Evolutionary conservation across 2,329 filamentous ascomycete genomes (phyloP).

Genomic region (Ophiostoma quercus): DNA sequence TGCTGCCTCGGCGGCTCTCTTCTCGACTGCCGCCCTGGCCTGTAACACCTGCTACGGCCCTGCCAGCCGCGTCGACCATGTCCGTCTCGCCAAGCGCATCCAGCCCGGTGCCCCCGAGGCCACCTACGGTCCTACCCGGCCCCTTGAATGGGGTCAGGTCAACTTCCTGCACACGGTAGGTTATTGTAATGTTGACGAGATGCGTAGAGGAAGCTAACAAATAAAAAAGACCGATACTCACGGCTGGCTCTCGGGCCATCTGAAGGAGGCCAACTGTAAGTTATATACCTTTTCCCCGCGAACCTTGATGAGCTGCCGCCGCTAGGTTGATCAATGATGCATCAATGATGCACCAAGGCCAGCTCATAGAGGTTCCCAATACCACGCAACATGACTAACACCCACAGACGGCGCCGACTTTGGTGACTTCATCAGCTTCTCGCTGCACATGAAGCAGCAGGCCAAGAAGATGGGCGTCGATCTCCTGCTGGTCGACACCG

Average conservation of each 20-base stretch:
- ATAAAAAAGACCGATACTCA: slow-evolving; percentile 50
- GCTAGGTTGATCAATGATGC: background rate
- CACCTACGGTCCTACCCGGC: slow-evolving; percentile 37
- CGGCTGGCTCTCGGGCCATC: slow-evolving; percentile 57
- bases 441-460: slow-evolving; percentile 54
- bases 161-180: slow-evolving; percentile 55
- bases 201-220: background rate
- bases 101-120: slow-evolving; percentile 44
- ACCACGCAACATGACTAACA: background rate
- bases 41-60: slow-evolving; percentile 43
- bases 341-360: background rate
- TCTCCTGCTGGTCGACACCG: slow-evolving; percentile 56
- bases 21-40: slow-evolving; percentile 31
- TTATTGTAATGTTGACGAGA: background rate
- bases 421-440: slow-evolving; percentile 60
- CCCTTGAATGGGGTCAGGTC: slow-evolving; percentile 57
- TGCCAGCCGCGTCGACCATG: slow-evolving; percentile 35
- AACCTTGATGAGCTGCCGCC: background rate
- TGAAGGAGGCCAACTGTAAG: slow-evolving; percentile 54
- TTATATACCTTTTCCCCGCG: background rate
- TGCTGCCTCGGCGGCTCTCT: slow-evolving; percentile 17
- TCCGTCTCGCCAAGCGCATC: slow-evolving; percentile 46
- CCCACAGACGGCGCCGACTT: slow-evolving; percentile 53
- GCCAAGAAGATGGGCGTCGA: slow-evolving; percentile 54
- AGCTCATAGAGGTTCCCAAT: background rate